Evolutionary conservation across 1,284 basidiomycete genomes (phyloP).

Genomic region (Pterulicium gracile): DNA sequence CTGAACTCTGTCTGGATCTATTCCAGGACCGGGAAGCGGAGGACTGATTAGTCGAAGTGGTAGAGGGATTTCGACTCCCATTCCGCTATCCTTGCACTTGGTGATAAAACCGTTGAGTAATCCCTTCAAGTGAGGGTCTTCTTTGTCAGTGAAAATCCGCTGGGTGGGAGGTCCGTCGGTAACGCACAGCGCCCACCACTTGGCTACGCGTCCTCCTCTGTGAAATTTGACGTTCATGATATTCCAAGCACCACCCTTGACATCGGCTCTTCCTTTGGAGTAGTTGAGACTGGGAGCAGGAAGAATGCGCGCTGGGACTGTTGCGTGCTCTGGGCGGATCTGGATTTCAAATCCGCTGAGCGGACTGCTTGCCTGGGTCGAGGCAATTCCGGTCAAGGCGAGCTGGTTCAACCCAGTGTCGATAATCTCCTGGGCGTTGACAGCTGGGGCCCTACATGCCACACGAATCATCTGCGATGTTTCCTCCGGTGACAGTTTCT

Average conservation of each 20-base stretch:
- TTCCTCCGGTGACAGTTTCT: constrained; percentile 30
- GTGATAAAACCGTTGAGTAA: constrained; percentile 37
- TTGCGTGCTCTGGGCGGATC: constrained; percentile 44
- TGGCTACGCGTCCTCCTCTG: constrained; percentile 29
- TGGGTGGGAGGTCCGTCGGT: constrained; percentile 29
- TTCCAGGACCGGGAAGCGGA: constrained; percentile 14
- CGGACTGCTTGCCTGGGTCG: constrained; percentile 11
- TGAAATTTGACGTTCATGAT: constrained; percentile 59
- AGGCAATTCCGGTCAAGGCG: constrained; percentile 30
- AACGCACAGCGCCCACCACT: constrained; percentile 53
- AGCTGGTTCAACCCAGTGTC: constrained; percentile 42
- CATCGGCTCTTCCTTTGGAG: constrained; percentile 27
- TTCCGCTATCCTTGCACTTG: constrained; percentile 46
- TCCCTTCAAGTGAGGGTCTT: constrained; percentile 26
- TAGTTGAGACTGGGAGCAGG: constrained; percentile 47
- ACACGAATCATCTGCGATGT: constrained; percentile 54
- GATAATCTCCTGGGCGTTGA: constrained; percentile 48
- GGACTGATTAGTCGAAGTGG: constrained; percentile 29
- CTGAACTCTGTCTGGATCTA: constrained; percentile 29
- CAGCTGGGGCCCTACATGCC: constrained; percentile 47
- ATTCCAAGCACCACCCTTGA: constrained; percentile 60
- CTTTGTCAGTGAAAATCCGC: background rate
- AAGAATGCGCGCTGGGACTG: constrained; percentile 52
- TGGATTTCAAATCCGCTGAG: constrained; percentile 42
- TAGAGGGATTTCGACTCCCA: constrained; percentile 25